Evolutionary conservation across 2,329 filamentous ascomycete species (phyloP).

Genomic region (Pleoardoris graminearum): DNA sequence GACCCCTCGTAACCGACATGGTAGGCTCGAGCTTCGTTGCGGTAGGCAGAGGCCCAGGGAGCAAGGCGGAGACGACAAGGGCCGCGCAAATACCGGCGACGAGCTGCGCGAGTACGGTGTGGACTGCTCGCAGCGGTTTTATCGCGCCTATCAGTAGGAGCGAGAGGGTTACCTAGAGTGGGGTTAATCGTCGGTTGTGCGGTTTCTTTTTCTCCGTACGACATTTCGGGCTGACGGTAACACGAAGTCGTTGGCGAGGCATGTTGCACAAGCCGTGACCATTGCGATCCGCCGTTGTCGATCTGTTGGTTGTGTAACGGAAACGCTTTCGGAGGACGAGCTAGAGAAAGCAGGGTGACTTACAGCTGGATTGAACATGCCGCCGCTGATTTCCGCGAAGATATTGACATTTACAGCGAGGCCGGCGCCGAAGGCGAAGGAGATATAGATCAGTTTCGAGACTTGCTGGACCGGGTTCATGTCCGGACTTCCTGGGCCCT

Average conservation of each 20-base stretch:
- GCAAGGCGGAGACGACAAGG: slow-evolving; percentile 27
- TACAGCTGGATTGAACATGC: slow-evolving; percentile 32
- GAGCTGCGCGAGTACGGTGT: slow-evolving; percentile 26
- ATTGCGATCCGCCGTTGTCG: background rate
- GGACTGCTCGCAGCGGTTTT: slow-evolving; percentile 19
- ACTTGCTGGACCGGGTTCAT: background rate
- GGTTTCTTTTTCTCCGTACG: background rate
- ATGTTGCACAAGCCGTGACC: background rate
- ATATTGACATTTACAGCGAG: slow-evolving; percentile 48
- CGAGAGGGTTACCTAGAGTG: slow-evolving; percentile 4
- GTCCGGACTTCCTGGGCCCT: background rate
- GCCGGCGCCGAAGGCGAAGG: slow-evolving; percentile 47
- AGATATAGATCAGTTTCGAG: slow-evolving; percentile 42
- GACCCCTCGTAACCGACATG: slow-evolving; percentile 23
- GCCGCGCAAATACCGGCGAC: slow-evolving; percentile 33
- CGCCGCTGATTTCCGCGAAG: slow-evolving; percentile 32
- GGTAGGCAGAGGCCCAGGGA: slow-evolving; percentile 27
- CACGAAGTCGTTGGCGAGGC: background rate
- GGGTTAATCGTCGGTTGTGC: background rate
- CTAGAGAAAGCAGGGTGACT: slow-evolving; percentile 7
- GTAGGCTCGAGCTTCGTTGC: slow-evolving; percentile 16
- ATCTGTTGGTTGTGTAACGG: background rate
- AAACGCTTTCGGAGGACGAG: too few relatives aligned
- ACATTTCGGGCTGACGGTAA: background rate
- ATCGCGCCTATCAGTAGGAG: slow-evolving; percentile 17